These are phyloP conservation scores for Monosporozyma solicola DNA, from an alignment of 805 yeast species.

Conservation along the genomic window DNA sequence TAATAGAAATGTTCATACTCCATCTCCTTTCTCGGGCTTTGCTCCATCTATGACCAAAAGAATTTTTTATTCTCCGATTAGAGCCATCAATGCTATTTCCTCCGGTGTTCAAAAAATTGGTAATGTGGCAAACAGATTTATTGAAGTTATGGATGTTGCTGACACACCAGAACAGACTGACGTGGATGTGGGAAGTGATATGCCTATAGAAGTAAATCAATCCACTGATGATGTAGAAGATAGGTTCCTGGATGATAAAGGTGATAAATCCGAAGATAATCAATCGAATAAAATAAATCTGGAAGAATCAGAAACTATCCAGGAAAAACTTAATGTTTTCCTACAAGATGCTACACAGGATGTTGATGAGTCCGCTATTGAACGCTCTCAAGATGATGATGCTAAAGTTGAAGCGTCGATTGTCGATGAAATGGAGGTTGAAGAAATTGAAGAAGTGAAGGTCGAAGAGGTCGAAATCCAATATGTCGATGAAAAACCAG, in stretches of 20 bases:
- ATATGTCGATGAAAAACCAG: not conserved
- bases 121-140: constrained; percentile 11
- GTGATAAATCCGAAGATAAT: not conserved
- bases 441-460: too few relatives aligned
- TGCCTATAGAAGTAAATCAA: not conserved
- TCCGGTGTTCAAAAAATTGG: constrained; percentile 12
- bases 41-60: not conserved
- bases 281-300: not conserved
- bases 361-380: not conserved
- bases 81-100: constrained; percentile 7
- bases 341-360: not conserved
- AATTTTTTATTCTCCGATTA: constrained; percentile 11
- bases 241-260: not conserved
- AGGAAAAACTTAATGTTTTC: not conserved
- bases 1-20: not conserved
- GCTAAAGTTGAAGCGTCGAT: not conserved
- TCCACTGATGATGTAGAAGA: not conserved
- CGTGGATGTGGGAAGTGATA: not conserved
- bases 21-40: not conserved
- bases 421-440: not conserved
- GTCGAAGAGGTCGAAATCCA: not conserved
- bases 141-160: constrained; percentile 11
- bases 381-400: not conserved
- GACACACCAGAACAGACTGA: constrained; percentile 3
- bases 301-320: not conserved